Evolutionary conservation across 1,284 basidiomycete species (phyloP).

Genomic region (Ganoderma lucidum): DNA sequence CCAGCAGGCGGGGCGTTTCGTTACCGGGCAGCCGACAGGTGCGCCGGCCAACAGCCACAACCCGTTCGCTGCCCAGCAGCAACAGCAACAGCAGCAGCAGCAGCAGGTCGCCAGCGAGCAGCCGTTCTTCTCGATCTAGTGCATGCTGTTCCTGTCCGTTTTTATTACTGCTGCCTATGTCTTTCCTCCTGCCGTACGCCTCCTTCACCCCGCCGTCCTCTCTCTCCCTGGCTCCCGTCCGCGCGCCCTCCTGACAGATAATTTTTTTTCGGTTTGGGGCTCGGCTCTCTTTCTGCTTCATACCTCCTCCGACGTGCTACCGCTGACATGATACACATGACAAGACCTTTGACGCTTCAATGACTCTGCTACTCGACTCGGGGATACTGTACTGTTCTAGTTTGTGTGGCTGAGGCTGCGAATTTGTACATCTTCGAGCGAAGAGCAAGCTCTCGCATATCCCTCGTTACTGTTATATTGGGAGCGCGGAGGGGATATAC

Average conservation of each 20-base stretch:
- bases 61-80: constrained; percentile 75
- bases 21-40: constrained; percentile 64
- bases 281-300: background rate
- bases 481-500: constrained; percentile 12
- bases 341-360: constrained; percentile 3
- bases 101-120: constrained; percentile 63
- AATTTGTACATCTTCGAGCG: constrained; percentile 3
- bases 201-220: background rate
- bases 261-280: background rate
- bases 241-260: constrained; percentile 17
- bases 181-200: background rate
- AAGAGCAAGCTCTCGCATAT: constrained; percentile 1
- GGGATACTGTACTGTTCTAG: constrained; percentile 16
- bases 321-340: background rate
- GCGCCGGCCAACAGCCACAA: constrained; percentile 60
- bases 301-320: background rate
- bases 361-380: background rate
- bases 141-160: background rate
- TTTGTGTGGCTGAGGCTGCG: constrained; percentile 4
- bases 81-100: constrained; percentile 46
- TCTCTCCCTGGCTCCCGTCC: constrained; percentile 20
- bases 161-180: background rate
- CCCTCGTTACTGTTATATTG: background rate
- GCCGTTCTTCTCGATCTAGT: constrained; percentile 84
- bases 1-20: constrained; percentile 64